Percentiles rank a stretch among this genome's conserved stretches.
Conservation (phyloP, 768 basidiomycete genomes). For the Multifurca ochricompacta region DNA sequence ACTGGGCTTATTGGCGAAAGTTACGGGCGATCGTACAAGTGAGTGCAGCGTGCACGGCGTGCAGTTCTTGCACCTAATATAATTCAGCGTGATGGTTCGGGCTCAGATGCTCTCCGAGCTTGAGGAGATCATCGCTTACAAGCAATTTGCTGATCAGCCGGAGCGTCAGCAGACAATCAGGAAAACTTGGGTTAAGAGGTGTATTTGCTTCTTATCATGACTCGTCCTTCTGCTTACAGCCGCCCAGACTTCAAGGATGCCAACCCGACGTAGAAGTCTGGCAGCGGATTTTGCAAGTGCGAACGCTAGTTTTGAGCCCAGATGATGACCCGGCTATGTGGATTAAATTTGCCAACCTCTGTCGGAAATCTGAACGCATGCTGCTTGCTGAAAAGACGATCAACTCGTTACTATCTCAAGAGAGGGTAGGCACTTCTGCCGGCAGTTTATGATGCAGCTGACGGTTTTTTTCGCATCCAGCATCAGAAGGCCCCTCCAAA, state of each 20-base stretch:
- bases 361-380: conserved; percentile 92
- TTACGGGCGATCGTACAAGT: conserved; percentile 98
- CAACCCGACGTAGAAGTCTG: conserved; percentile 98
- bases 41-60: conserved; percentile 25
- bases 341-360: conserved; percentile 98
- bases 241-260: conserved; percentile 77
- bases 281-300: conserved; percentile 95
- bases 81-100: conserved; percentile 79
- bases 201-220: conserved; percentile 16
- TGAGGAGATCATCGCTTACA: conserved; percentile 95
- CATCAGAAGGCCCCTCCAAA: conserved; percentile 79
- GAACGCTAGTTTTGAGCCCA: conserved; percentile 86
- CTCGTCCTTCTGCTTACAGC: background rate
- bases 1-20: conserved; percentile 90
- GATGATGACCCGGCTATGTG: conserved; percentile 95
- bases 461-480: conserved; percentile 21
- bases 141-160: conserved; percentile 88
- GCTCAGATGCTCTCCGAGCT: conserved; percentile 98
- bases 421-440: conserved; percentile 37
- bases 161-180: conserved; percentile 86
- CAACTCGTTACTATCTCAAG: conserved; percentile 78
- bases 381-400: conserved; percentile 95
- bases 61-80: conserved; percentile 5
- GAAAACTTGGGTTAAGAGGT: conserved; percentile 98
- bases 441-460: background rate